Evolutionary conservation across 495 filamentous ascomycete species (phyloP), one percentile per base, ranked within the genome.

Genomic region (Cairneyella variabilis): DNA sequence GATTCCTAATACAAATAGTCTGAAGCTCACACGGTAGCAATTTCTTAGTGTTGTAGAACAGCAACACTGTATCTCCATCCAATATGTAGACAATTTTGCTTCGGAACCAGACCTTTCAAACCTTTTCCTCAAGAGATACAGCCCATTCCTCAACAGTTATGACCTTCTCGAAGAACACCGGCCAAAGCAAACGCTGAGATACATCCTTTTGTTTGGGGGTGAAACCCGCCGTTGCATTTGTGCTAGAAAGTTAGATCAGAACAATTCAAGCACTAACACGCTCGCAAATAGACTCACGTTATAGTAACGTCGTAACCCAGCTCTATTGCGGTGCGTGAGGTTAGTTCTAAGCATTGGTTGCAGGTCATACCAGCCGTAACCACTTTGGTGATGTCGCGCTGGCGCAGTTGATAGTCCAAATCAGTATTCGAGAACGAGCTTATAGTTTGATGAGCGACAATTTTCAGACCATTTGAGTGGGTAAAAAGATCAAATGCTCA

Each of bases 391-490:
- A 65, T 56, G 6, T 62, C 59, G 16, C 57, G 36, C 38, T 65
- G 62, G 2, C 47, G 48, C 32, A 65, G 50, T 25, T 65, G 62
- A 32, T 65, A 65, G 42, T 65, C 59, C 1, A 65, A 42, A 42
- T 65, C 62, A 0, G 62, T 65, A 26, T 62, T 65, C 17, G 51
- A 50, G 52, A 65, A 65, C 7, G 59, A 59, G 43, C 62, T 64
- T 38, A 14, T 26, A 18, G 1, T 27, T 32, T 4, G 3, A 16
- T 43, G 16, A 46, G 18, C 43, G 23, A 5, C 16, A 26, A 9
- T n/a, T 7, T 11, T 10, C 41, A n/a, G n/a, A n/a, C n/a, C n/a
- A n/a, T n/a, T n/a, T n/a, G n/a, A n/a, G n/a, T n/a, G n/a, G n/a
- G n/a, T n/a, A n/a, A n/a, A n/a, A n/a, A 34, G 22, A 16, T 30